Evolutionary conservation across 2,329 filamentous ascomycete genomes (phyloP).

Genomic region (Didymella lethalis): DNA sequence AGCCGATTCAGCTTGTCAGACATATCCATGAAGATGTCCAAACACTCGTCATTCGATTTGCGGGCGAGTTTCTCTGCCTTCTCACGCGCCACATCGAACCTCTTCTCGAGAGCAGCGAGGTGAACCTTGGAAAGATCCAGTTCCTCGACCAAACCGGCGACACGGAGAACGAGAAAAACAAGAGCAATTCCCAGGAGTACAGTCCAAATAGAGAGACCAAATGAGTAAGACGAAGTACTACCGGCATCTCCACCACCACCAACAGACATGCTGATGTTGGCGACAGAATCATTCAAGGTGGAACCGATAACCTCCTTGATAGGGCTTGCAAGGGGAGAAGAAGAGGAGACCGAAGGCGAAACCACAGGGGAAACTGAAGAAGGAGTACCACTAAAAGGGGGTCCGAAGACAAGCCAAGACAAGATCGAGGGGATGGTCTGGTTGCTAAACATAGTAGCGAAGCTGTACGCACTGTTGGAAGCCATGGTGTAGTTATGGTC

Average conservation of each 20-base stretch:
- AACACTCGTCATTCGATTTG: not conserved
- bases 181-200: not conserved
- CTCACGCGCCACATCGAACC: not conserved
- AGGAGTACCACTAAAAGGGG: not conserved
- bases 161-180: not conserved
- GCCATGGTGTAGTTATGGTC: too few relatives aligned
- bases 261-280: not conserved
- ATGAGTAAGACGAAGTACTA: not conserved
- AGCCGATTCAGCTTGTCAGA: not conserved
- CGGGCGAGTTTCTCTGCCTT: not conserved
- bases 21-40: not conserved
- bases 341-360: not conserved
- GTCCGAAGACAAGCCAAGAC: not conserved
- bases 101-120: not conserved
- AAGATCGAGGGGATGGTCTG: too few relatives aligned
- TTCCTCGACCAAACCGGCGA: not conserved
- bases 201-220: not conserved
- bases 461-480: too few relatives aligned
- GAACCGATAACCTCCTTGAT: not conserved
- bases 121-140: too few relatives aligned
- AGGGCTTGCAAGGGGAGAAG: not conserved
- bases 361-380: not conserved
- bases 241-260: not conserved
- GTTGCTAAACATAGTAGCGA: too few relatives aligned
- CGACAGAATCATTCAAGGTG: not conserved